A percentile compares a stretch with the other conserved stretches of the same genome.
These are phyloP conservation scores for Skeletonema costatum DNA, from an alignment of 108 stramenopile genomes.

Conservation along the genomic window DNA sequence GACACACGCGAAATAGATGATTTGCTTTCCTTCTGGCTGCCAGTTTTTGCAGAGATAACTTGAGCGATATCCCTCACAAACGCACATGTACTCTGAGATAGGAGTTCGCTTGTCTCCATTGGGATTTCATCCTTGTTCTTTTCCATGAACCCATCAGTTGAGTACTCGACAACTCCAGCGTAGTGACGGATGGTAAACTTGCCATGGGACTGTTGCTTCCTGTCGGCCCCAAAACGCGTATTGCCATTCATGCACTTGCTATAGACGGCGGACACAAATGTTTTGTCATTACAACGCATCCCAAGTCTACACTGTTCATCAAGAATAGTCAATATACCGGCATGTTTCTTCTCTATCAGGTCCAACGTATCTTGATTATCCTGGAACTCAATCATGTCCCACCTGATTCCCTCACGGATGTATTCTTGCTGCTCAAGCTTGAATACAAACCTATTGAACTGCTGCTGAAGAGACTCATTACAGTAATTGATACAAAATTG, in stretches of 20 bases:
- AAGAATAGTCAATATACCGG: slow-evolving; percentile 71
- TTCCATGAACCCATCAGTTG: slow-evolving; percentile 76
- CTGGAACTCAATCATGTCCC: slow-evolving; percentile 89
- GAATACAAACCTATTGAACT: slow-evolving; percentile 92
- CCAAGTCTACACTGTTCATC: slow-evolving; percentile 79
- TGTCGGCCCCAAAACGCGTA: slow-evolving; percentile 52
- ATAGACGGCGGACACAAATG: slow-evolving; percentile 61
- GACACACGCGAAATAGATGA: slow-evolving; percentile 41
- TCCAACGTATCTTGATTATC: slow-evolving; percentile 93
- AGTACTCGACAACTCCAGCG: slow-evolving; percentile 86
- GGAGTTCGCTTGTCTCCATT: slow-evolving; percentile 82
- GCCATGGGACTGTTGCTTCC: slow-evolving; percentile 58
- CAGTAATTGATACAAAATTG: slow-evolving; percentile 98
- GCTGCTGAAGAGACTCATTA: slow-evolving; percentile 93
- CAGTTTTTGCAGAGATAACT: slow-evolving; percentile 21
- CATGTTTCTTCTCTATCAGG: slow-evolving; percentile 61
- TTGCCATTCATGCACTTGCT: slow-evolving; percentile 53
- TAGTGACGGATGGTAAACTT: slow-evolving; percentile 89
- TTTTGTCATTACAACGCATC: slow-evolving; percentile 54
- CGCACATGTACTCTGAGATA: slow-evolving; percentile 34
- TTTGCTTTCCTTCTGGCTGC: slow-evolving; percentile 22
- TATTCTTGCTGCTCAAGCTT: slow-evolving; percentile 88
- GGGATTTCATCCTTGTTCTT: slow-evolving; percentile 93
- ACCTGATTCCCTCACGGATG: slow-evolving; percentile 80
- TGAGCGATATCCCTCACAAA: slow-evolving; percentile 30